Conservation (phyloP, 2,329 filamentous ascomycete genomes). For the Bipolaris gigantea region DNA sequence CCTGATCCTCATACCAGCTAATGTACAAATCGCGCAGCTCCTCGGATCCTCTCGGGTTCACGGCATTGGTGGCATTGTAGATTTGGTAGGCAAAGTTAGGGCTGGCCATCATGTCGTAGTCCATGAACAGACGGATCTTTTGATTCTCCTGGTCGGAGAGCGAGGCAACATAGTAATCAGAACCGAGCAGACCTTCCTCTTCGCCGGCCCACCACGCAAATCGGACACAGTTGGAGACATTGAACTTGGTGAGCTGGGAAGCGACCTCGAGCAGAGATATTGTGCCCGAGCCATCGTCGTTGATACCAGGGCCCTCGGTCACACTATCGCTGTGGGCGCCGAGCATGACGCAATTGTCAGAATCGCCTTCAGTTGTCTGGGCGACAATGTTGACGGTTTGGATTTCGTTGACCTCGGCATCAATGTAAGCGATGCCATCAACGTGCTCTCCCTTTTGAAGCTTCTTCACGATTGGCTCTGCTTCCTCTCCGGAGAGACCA, state of each 20-base stretch:
- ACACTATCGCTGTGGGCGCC: conserved; percentile 48
- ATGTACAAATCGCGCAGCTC: conserved; percentile 45
- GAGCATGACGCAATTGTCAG: conserved; percentile 46
- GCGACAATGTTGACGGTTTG: conserved; percentile 52
- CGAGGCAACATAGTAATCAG: conserved; percentile 44
- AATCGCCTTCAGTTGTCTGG: conserved; percentile 44
- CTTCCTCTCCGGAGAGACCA: conserved; percentile 66
- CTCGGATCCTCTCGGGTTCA: conserved; percentile 43
- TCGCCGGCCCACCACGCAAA: conserved; percentile 48
- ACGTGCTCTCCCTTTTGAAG: conserved; percentile 54
- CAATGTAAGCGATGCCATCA: conserved; percentile 50
- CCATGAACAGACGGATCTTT: conserved; percentile 49
- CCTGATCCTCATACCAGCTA: conserved; percentile 42
- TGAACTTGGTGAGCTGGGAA: conserved; percentile 45
- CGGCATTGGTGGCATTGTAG: conserved; percentile 45
- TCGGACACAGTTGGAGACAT: conserved; percentile 45
- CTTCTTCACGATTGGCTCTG: conserved; percentile 55
- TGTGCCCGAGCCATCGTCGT: conserved; percentile 47
- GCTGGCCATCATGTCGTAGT: conserved; percentile 49
- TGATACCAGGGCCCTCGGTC: conserved; percentile 47
- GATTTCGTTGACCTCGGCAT: conserved; percentile 53
- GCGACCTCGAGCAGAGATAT: conserved; percentile 47
- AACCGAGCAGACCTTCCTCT: conserved; percentile 47
- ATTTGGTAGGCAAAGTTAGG: conserved; percentile 47
- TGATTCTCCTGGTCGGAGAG: conserved; percentile 41